Base-by-base conservation (phyloP, 2,329 filamentous ascomycete species). In the Raffaelea albimanens region DNA sequence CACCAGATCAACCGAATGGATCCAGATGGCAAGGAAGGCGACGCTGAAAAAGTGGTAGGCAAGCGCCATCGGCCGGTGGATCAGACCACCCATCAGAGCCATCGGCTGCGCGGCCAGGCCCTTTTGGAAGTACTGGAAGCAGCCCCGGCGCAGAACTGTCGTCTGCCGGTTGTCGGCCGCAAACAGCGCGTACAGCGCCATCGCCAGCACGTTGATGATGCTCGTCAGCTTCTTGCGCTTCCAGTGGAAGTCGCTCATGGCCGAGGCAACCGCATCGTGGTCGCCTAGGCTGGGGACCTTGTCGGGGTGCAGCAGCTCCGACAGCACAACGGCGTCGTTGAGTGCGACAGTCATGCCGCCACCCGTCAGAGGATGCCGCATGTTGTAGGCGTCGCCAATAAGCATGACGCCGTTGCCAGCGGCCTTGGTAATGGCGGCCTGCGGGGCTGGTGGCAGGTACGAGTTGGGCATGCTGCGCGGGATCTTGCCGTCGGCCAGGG, bases 311-410 rank as follows among this genome's bases (percentile, higher is more conserved):
- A 98, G 77, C 20, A 96, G 71, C 9, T 83, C 75, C 1, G 84
- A 72, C 22, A 98, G 75, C 1, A 94, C 67, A 11, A 93, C 76
- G 2, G 87, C 90, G 61, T 98, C 93, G 67, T 91, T 95, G 65
- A 98, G 85, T 1, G 88, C 93, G 2, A 97, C 93, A 0, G 91
- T 97, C 93, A 98, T 98, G 57, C 93, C 93, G 55, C 93, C 93
- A 46, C 93, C 93, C 0, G 93, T 98, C 13, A 98, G 75, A 2
- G 93, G 93, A 67, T 98, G 93, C n/a, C 93, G 86, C 93, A 98
- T 98, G 71, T 98, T 98, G 75, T 95, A 83, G 14, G 93, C 91
- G 63, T 98, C 93, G 50, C 93, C 93, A 9, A 97, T 75, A 33
- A 98, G 71, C 43, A 95, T 74, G 51, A 95, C 68, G 4, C 87